phyloP scores from a whole-genome alignment of 1,284 basidiomycete species.

The Neotropicomus parvogracilis region DNA sequence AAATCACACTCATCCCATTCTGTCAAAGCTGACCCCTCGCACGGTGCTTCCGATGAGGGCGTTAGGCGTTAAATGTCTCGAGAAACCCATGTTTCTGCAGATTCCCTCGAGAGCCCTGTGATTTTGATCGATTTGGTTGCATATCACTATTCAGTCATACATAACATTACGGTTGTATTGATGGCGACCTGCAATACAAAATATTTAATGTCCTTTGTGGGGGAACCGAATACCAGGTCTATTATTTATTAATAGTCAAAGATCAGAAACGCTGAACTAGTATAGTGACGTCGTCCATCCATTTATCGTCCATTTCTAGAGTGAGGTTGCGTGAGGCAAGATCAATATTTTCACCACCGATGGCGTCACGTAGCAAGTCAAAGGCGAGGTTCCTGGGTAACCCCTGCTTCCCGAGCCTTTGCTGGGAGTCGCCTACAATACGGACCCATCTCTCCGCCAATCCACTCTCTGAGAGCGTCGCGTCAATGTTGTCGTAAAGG shows the following conservation, averaged over 20 bases:
- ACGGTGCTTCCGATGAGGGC: slow-evolving; percentile 16
- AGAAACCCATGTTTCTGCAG: background rate
- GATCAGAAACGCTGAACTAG: slow-evolving; percentile 42
- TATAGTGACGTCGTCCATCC: slow-evolving; percentile 72
- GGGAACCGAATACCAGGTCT: slow-evolving; percentile 4
- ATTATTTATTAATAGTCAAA: slow-evolving; percentile 10
- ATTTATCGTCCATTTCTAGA: slow-evolving; percentile 58
- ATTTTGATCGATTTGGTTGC: slow-evolving; percentile 2
- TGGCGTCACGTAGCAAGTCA: slow-evolving; percentile 49
- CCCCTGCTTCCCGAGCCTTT: slow-evolving; percentile 15
- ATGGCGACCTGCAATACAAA: slow-evolving; percentile 9
- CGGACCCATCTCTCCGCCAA: slow-evolving; percentile 43
- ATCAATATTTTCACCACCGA: slow-evolving; percentile 52
- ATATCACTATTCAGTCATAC: slow-evolving; percentile 19
- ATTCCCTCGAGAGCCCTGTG: background rate
- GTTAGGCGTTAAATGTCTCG: slow-evolving; percentile 10
- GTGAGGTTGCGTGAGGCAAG: slow-evolving; percentile 56
- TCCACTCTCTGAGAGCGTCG: slow-evolving; percentile 34
- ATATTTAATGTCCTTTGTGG: slow-evolving; percentile 8
- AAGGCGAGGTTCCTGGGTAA: slow-evolving; percentile 44
- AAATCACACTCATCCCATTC: slow-evolving; percentile 22
- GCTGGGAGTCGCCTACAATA: slow-evolving; percentile 32
- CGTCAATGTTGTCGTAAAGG: slow-evolving; percentile 41
- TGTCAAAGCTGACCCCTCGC: slow-evolving; percentile 19
- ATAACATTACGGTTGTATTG: slow-evolving; percentile 10